Evolutionary conservation across 129 eudicot species (phyloP).

Genomic region (Arctium minus): DNA sequence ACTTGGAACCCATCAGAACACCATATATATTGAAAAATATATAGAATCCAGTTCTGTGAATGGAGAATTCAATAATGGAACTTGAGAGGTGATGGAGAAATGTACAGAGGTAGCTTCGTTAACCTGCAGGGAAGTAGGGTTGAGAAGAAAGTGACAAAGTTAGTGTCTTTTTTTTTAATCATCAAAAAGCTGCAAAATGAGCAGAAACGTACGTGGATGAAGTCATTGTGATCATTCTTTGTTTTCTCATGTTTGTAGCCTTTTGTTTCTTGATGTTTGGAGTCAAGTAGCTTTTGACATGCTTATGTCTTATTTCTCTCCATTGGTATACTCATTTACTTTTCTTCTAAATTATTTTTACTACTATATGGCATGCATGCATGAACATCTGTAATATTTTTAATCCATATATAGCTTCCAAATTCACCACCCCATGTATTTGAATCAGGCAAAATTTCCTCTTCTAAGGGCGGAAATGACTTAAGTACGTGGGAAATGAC

Average conservation of each 20-base stretch:
- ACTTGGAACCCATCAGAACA: slow-evolving; percentile 12
- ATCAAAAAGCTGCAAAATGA: slow-evolving; percentile 34
- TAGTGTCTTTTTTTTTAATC: slow-evolving; percentile 21
- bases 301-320: slow-evolving; percentile 4
- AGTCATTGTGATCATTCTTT: slow-evolving; percentile 20
- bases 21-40: slow-evolving; percentile 9
- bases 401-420: too few species aligned
- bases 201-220: slow-evolving; percentile 7
- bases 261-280: slow-evolving; percentile 20
- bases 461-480: too few species aligned
- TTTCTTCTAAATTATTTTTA: not conserved
- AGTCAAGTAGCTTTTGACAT: slow-evolving; percentile 16
- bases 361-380: too few species aligned
- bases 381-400: not conserved
- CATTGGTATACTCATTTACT: not conserved
- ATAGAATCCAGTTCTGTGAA: not conserved
- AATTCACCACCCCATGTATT: not conserved
- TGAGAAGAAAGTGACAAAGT: slow-evolving; percentile 33
- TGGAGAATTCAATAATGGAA: not conserved
- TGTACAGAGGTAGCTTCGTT: slow-evolving; percentile 33
- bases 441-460: not conserved
- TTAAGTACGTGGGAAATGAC: too few species aligned
- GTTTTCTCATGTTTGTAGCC: slow-evolving; percentile 23
- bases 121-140: slow-evolving; percentile 8
- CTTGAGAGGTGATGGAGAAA: slow-evolving; percentile 19